These are phyloP conservation scores for Flaveria sonorensis DNA, from an alignment of 129 eudicot species.

Conservation along the genomic window DNA sequence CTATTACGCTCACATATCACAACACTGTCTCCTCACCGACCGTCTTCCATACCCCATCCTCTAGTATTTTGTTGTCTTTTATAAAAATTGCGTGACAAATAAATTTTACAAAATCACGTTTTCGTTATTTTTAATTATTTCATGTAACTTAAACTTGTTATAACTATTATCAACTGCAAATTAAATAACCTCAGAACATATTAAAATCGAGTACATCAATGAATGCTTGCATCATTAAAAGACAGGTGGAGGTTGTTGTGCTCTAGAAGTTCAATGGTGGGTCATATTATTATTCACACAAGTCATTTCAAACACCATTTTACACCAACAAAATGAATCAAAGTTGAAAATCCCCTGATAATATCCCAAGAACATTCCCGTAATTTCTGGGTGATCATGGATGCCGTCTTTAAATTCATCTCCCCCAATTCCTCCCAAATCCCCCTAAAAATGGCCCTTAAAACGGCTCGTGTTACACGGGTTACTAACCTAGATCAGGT, in stretches of 20 bases:
- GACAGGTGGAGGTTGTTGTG: background rate
- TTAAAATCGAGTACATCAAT: no score
- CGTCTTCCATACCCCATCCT: no score
- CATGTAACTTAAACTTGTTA: no score
- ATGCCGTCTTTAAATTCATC: slow-evolving; percentile 26
- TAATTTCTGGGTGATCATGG: slow-evolving; percentile 29
- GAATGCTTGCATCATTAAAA: background rate
- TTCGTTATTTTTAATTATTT: no score
- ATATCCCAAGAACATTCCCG: slow-evolving; percentile 31
- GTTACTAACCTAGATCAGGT: slow-evolving; percentile 43
- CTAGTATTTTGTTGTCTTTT: no score
- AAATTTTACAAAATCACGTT: no score
- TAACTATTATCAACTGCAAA: no score
- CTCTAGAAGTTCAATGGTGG: slow-evolving; percentile 5
- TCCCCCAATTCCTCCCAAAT: slow-evolving; percentile 21
- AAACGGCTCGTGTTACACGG: slow-evolving; percentile 41
- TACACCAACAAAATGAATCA: background rate
- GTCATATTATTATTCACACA: background rate
- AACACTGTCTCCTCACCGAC: no score
- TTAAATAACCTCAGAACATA: no score
- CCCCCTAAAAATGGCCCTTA: slow-evolving; percentile 52
- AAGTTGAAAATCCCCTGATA: background rate
- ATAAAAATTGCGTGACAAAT: no score
- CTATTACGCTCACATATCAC: no score
- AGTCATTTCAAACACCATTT: slow-evolving; percentile 3